A percentile compares a stretch with the other conserved stretches of the same genome.
phyloP scores from a whole-genome alignment of 1,139 yeast genomes.

The Arxiozyma heterogenica region DNA sequence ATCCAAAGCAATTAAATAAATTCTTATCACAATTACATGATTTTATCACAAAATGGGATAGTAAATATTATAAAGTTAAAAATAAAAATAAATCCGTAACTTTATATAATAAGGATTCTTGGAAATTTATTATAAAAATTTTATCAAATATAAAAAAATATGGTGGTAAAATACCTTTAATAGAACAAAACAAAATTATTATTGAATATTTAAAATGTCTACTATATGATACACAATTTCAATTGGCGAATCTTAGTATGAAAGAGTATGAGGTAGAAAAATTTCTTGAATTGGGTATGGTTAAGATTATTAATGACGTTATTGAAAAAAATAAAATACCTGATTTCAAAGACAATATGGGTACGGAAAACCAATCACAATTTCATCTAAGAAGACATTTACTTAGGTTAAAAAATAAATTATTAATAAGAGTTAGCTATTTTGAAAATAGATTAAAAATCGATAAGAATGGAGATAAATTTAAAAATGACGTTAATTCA shows the following conservation, averaged over 20 bases:
- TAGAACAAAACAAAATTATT: neutral
- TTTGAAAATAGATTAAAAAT: slow-evolving; percentile 9
- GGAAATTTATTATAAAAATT: slow-evolving; percentile 1
- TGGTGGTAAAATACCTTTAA: neutral
- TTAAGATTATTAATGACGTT: slow-evolving; percentile 16
- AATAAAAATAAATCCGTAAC: neutral
- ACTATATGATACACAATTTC: slow-evolving; percentile 5
- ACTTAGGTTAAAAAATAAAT: slow-evolving; percentile 13
- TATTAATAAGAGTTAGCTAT: slow-evolving; percentile 9
- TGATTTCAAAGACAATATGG: slow-evolving; percentile 5
- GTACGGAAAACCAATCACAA: slow-evolving; percentile 6
- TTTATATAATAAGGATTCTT: neutral
- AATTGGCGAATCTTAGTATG: neutral
- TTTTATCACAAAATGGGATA: slow-evolving; percentile 9
- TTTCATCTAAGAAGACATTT: slow-evolving; percentile 17
- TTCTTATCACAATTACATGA: slow-evolving; percentile 9
- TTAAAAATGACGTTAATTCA: neutral
- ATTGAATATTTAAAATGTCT: slow-evolving; percentile 1
- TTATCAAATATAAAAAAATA: neutral
- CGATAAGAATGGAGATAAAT: neutral
- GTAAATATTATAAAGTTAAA: neutral
- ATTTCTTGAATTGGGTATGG: slow-evolving; percentile 19
- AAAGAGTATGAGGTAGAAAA: slow-evolving; percentile 8
- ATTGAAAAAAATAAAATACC: slow-evolving; percentile 10
- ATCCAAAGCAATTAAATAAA: slow-evolving; percentile 8